These are phyloP conservation scores for Abortiporus biennis DNA, from an alignment of 1,284 basidiomycete species.

Conservation along the genomic window DNA sequence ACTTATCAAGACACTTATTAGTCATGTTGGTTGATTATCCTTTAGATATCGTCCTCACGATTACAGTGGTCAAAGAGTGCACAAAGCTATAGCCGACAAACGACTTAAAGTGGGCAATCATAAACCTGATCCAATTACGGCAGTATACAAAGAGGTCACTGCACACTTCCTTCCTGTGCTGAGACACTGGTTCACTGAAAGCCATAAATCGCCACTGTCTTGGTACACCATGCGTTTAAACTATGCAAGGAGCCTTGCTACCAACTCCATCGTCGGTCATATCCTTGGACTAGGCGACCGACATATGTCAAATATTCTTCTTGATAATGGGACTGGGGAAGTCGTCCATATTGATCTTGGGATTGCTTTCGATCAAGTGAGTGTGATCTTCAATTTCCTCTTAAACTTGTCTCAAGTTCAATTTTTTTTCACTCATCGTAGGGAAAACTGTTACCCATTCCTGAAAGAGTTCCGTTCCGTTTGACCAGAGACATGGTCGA, in stretches of 20 bases:
- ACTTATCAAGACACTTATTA: conserved; percentile 1
- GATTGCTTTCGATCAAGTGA: conserved; percentile 92
- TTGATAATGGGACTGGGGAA: conserved; percentile 83
- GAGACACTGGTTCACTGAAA: conserved; percentile 92
- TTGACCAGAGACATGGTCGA: conserved; percentile 93
- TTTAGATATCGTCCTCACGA: conserved; percentile 37
- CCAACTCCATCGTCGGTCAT: conserved; percentile 92
- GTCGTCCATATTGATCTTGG: conserved; percentile 95
- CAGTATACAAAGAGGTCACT: conserved; percentile 46
- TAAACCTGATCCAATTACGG: conserved; percentile 2
- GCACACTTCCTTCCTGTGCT: conserved; percentile 78
- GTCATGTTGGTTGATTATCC: background rate
- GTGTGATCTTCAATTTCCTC: conserved; percentile 15
- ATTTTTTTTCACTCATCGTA: conserved; percentile 23
- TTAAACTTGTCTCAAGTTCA: background rate
- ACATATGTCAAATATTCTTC: conserved; percentile 88
- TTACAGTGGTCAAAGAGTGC: conserved; percentile 19
- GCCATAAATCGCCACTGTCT: conserved; percentile 78
- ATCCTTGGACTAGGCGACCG: conserved; percentile 91
- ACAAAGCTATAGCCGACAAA: conserved; percentile 17
- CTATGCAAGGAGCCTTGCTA: conserved; percentile 90
- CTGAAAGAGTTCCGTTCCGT: conserved; percentile 92
- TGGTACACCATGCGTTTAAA: conserved; percentile 94
- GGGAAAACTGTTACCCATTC: conserved; percentile 80
- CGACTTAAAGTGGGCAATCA: conserved; percentile 23